Evolutionary conservation across 345 rosid genomes (phyloP), one percentile per base, ranked within the genome.

Genomic region (Stellera chamaejasme): DNA sequence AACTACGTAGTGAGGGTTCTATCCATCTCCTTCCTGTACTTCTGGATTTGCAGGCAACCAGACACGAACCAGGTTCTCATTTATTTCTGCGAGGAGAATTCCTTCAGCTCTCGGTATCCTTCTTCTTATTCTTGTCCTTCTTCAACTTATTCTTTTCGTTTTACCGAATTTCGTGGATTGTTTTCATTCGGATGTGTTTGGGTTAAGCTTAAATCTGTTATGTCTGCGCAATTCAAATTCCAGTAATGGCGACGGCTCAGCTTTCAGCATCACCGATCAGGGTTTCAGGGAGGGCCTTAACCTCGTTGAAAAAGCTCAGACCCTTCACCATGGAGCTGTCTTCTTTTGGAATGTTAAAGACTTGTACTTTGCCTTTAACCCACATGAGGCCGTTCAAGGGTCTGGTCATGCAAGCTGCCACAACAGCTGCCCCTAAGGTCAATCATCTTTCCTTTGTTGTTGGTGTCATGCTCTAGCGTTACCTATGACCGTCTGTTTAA

Each of bases 391-490:
- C 78, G n/a, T 71, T 79, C 49, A 77, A 72, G 13, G 52, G 75
- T 23, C 73, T 89, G 57, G 85, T 89, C 58, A 87, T 89, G 10
- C 80, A 69, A 71, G 97, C 99, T 54, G 96, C 96, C 52, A 62
- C 92, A 10, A 79, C 72, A 2, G 95, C 89, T 19, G 96, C 97
- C 52, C 96, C 99, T 11, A 93, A 89, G 95, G 99, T 93, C 48
- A 43, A 45, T 36, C 23, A 13, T 1, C 45, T 62, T 1, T 28
- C 10, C 27, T 3, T 43, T 13, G 11, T 27, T 51, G 1, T 50
- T 52, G 7, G 26, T 41, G 25, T 51, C 42, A 9, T 1, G 55
- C 48, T 52, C 11, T 48, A 5, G 39, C 5, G 0, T 32, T 32
- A 32, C 9, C 39, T 32, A 8, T 32, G 39, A 8, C 9, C 39